These are phyloP conservation scores for Russula brevipes DNA, from an alignment of 768 basidiomycete genomes.

Conservation along the genomic window DNA sequence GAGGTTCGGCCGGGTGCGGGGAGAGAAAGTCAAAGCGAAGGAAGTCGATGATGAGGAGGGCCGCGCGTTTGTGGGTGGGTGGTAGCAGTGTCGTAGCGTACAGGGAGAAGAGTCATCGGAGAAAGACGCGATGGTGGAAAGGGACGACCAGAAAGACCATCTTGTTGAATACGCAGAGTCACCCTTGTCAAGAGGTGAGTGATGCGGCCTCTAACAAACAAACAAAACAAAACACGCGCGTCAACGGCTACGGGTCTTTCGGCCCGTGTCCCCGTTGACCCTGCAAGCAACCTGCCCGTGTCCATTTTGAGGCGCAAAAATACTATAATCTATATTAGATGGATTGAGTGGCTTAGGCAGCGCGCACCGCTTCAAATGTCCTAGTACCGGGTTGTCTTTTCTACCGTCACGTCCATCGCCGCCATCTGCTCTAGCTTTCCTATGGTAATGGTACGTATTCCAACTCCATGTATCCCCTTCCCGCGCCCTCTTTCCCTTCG, in stretches of 20 bases:
- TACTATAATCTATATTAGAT: no score
- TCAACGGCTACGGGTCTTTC: no score
- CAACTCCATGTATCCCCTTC: no score
- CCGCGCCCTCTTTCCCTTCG: no score
- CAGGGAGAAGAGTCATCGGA: conserved; percentile 32
- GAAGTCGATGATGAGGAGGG: conserved; percentile 86
- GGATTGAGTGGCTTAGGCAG: no score
- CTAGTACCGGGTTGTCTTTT: conserved; percentile 65
- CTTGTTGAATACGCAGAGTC: no score
- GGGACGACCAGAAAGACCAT: conserved; percentile 76
- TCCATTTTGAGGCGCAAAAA: no score
- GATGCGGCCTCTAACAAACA: conserved; percentile 4
- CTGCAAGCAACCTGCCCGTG: no score
- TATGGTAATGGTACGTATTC: conserved; percentile 51
- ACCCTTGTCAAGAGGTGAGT: conserved; percentile 53
- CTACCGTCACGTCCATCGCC: conserved; percentile 45
- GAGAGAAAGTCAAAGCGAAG: conserved; percentile 92
- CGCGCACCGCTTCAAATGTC: conserved; percentile 29
- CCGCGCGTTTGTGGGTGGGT: conserved; percentile 71
- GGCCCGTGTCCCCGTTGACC: neutral
- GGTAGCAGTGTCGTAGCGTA: no score
- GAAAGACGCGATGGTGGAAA: conserved; percentile 51
- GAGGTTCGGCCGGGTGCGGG: conserved; percentile 55
- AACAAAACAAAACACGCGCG: no score
- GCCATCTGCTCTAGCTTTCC: conserved; percentile 71